phyloP scores from a whole-genome alignment of 2,329 filamentous ascomycete species.

The Neopestalotiopsis sp. region DNA sequence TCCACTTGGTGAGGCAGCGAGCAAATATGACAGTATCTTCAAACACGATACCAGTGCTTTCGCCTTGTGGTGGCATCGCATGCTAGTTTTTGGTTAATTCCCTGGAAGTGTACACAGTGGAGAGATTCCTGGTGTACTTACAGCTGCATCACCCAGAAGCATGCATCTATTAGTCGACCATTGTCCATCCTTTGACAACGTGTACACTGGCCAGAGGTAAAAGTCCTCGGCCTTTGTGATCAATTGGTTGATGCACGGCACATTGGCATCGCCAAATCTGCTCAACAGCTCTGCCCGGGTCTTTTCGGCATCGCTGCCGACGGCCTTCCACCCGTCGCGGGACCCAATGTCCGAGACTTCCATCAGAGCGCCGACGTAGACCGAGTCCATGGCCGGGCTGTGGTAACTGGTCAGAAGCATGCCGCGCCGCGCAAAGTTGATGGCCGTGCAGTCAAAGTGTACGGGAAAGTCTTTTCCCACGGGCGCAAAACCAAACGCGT shows the following conservation, averaged over 20 bases:
- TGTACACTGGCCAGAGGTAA: conserved; percentile 18
- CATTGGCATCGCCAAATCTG: conserved; percentile 17
- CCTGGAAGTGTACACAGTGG: too few relatives aligned
- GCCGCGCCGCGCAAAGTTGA: conserved; percentile 18
- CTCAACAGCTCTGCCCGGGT: conserved; percentile 15
- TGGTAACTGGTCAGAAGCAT: conserved; percentile 20
- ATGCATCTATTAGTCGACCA: conserved; percentile 18
- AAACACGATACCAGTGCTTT: conserved; percentile 19
- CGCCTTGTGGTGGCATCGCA: conserved; percentile 20
- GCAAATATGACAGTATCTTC: conserved; percentile 19
- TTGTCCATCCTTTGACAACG: conserved; percentile 16
- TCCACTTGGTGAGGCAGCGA: conserved; percentile 17
- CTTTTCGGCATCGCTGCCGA: conserved; percentile 18
- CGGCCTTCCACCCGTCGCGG: conserved; percentile 20
- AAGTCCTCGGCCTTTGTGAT: conserved; percentile 15
- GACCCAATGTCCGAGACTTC: conserved; percentile 15
- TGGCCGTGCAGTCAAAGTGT: conserved; percentile 18
- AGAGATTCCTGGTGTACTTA: not conserved
- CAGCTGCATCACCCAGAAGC: conserved; percentile 17
- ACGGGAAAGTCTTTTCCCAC: conserved; percentile 8
- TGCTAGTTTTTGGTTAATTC: too few relatives aligned
- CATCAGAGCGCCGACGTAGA: conserved; percentile 20
- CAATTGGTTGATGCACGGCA: conserved; percentile 9
- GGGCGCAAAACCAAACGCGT: conserved; percentile 17
- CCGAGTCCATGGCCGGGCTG: conserved; percentile 16